Evolutionary conservation across 257 asterid species (phyloP).

Genomic region (Salvia splendens): DNA sequence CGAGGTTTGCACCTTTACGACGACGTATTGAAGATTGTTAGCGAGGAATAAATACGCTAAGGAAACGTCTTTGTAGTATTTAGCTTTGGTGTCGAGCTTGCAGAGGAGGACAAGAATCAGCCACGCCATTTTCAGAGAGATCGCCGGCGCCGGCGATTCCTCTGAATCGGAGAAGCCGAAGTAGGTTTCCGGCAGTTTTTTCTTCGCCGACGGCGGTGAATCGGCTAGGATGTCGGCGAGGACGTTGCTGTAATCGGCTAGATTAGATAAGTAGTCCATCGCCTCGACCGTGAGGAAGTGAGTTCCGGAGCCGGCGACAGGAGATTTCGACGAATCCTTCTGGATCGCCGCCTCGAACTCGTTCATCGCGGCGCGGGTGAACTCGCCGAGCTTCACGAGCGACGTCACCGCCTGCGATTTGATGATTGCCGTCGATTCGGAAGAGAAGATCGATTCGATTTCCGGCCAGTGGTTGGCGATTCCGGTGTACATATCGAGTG

Average conservation of each 20-base stretch:
- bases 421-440: slow-evolving; percentile 44
- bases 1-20: slow-evolving; percentile 58
- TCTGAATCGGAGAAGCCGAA: slow-evolving; percentile 57
- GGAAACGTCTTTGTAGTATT: slow-evolving; percentile 63
- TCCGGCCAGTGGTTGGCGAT: slow-evolving; percentile 67
- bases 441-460: slow-evolving; percentile 67
- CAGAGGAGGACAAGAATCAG: slow-evolving; percentile 61
- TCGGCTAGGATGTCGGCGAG: slow-evolving; percentile 54
- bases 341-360: slow-evolving; percentile 60
- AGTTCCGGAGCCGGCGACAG: slow-evolving; percentile 63
- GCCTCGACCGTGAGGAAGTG: slow-evolving; percentile 60
- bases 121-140: slow-evolving; percentile 65
- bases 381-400: slow-evolving; percentile 53
- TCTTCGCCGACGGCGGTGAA: slow-evolving; percentile 42
- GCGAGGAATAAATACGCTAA: slow-evolving; percentile 71
- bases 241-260: slow-evolving; percentile 69
- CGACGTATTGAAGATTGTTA: slow-evolving; percentile 68
- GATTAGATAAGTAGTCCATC: slow-evolving; percentile 56
- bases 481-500: slow-evolving; percentile 75
- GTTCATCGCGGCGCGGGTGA: slow-evolving; percentile 38
- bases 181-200: slow-evolving; percentile 50
- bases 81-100: slow-evolving; percentile 70
- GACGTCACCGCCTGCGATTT: slow-evolving; percentile 59
- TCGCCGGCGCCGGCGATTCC: slow-evolving; percentile 50
- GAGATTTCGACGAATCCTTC: slow-evolving; percentile 59